Conservation (phyloP, 148 eudicot species). For the Polygonum aviculare region DNA sequence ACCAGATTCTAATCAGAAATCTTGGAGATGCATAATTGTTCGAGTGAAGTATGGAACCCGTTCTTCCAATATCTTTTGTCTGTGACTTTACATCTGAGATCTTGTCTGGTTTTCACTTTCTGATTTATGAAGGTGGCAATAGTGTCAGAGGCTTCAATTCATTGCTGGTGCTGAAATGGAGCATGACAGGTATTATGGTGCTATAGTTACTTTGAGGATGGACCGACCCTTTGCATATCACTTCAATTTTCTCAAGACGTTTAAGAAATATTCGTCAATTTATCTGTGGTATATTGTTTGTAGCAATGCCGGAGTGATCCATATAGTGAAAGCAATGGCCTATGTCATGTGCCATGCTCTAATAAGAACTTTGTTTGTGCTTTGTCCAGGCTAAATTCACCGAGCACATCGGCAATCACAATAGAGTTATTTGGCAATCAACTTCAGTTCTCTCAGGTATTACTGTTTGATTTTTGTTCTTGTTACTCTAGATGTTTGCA, state of each 20-base stretch:
- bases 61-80: background rate
- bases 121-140: background rate
- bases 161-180: background rate
- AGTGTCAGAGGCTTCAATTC: background rate
- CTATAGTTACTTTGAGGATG: background rate
- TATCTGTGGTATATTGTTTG: background rate
- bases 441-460: slow-evolving; percentile 84
- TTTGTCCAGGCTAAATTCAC: slow-evolving; percentile 59
- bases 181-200: slow-evolving; percentile 7
- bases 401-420: slow-evolving; percentile 55
- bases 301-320: background rate
- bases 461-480: background rate
- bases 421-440: slow-evolving; percentile 74
- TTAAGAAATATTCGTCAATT: background rate
- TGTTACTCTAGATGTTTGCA: background rate
- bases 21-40: background rate
- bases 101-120: background rate
- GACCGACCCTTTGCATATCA: background rate
- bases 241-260: background rate
- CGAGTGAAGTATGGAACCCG: background rate
- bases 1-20: background rate
- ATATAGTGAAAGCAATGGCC: background rate
- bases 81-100: background rate
- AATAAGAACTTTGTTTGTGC: background rate
- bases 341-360: background rate